Evolutionary conservation across 257 asterid genomes (phyloP), one percentile per base, ranked within the genome.

Genomic region (Solanum neorickii): DNA sequence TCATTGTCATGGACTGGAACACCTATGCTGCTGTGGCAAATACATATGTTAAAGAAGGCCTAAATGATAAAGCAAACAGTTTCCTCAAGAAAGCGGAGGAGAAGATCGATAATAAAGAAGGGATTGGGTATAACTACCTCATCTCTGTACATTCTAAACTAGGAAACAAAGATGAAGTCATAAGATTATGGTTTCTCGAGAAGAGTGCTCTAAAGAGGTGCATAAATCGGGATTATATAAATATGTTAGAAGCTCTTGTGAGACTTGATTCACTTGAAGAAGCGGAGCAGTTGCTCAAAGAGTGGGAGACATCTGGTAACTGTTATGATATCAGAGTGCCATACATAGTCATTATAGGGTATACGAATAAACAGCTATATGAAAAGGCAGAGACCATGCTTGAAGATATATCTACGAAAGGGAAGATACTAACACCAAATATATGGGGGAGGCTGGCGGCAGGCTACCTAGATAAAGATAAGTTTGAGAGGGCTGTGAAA

Each of bases 241-340:
- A 86, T 87, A 88, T 93, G 91, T 83, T 96, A 91, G 93, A 92
- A 90, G 90, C 95, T 47, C 88, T 96, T 39, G 93, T 95, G 89
- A 94, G 91, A 90, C 95, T 96, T 76, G 94, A 85, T 84, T 95
- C 92, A 87, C 88, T 94, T 82, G 95, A 91, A 82, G 94, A 88
- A 91, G 99, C 95, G 1, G 94, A 91, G 88, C 89, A 92, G 66
- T 87, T 95, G 87, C 92, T 96, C 8, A 89, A 87, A 87, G 95
- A 90, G 88, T 96, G 99, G 98, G 98, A 94, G 73, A 89, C 93
- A n/a, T 93, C 96, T 35, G 93, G 92, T 2, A 96, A 95, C 88
- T 91, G 90, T 90, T 91, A 88, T 82, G 99, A 96, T 88, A 88
- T 93, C 83, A 94, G 94, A 52, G 98, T 96, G 66, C 95, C 95